phyloP scores from a whole-genome alignment of 169 alveolate genomes.

The Amoebophrya sp. region DNA sequence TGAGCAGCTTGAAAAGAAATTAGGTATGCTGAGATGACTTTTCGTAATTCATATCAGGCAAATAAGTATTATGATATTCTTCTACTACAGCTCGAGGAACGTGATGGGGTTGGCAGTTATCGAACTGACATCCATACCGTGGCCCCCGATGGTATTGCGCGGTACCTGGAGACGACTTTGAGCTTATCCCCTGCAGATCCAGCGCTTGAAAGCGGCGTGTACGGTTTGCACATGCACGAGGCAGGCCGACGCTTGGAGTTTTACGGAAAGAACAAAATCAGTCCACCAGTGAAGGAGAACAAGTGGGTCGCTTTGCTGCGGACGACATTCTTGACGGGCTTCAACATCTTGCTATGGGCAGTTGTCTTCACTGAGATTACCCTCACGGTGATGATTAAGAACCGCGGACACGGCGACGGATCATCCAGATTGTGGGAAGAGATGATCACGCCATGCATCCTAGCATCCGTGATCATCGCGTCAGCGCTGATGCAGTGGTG shows the following conservation, averaged over 20 bases:
- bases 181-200: neutral
- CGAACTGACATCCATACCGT: neutral
- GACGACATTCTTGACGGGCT: neutral
- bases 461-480: neutral
- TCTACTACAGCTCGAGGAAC: neutral
- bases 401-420: neutral
- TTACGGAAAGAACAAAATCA: neutral
- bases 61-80: neutral
- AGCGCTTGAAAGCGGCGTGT: neutral
- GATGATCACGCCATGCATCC: neutral
- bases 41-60: neutral
- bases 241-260: neutral
- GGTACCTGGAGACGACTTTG: neutral
- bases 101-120: neutral
- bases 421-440: neutral
- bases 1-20: too few species aligned
- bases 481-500: slow-evolving; percentile 23
- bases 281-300: neutral
- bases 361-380: neutral
- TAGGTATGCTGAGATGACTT: neutral
- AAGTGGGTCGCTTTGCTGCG: neutral
- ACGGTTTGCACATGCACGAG: slow-evolving; percentile 9
- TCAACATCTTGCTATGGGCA: slow-evolving; percentile 12
- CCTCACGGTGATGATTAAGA: neutral
- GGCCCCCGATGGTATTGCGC: neutral